Conservation (phyloP, 208 protist genomes). For the Trypanosoma theileri region DNA sequence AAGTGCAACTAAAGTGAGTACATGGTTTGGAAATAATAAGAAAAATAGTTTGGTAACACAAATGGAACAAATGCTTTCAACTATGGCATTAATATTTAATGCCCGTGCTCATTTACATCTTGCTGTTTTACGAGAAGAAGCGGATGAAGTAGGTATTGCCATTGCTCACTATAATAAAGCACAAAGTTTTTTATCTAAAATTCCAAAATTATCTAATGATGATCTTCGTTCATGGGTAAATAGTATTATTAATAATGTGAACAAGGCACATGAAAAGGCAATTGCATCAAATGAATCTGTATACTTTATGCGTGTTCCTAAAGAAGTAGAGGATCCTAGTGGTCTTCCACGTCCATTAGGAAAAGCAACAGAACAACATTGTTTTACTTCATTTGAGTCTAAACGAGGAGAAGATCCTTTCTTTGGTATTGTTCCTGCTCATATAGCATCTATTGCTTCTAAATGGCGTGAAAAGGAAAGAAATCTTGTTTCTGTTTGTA, state of each 20-base stretch:
- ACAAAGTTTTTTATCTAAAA: constrained; percentile 45
- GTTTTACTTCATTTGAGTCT: constrained; percentile 58
- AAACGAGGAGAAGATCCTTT: constrained; percentile 77
- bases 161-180: constrained; percentile 75
- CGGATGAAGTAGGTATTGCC: constrained; percentile 53
- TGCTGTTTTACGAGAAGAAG: constrained; percentile 42
- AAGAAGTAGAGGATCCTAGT: constrained; percentile 54
- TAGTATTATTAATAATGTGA: constrained; percentile 63
- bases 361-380: constrained; percentile 46
- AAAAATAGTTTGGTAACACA: constrained; percentile 19
- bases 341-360: constrained; percentile 66
- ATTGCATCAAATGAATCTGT: constrained; percentile 75
- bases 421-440: constrained; percentile 81
- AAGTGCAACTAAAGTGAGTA: constrained; percentile 42
- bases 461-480: constrained; percentile 68
- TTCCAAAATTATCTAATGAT: constrained; percentile 53
- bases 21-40: constrained; percentile 35
- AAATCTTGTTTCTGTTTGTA: constrained; percentile 46
- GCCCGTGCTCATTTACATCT: constrained; percentile 75
- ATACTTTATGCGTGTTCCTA: constrained; percentile 74
- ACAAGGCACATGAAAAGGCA: constrained; percentile 56
- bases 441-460: constrained; percentile 54
- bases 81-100: constrained; percentile 50
- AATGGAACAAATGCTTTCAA: constrained; percentile 44
- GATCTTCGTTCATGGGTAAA: constrained; percentile 56